A percentile compares a stretch with the other conserved stretches of the same genome.
Conservation (phyloP, 2,329 filamentous ascomycete genomes). For the Aotearoamyces nothofagi region DNA sequence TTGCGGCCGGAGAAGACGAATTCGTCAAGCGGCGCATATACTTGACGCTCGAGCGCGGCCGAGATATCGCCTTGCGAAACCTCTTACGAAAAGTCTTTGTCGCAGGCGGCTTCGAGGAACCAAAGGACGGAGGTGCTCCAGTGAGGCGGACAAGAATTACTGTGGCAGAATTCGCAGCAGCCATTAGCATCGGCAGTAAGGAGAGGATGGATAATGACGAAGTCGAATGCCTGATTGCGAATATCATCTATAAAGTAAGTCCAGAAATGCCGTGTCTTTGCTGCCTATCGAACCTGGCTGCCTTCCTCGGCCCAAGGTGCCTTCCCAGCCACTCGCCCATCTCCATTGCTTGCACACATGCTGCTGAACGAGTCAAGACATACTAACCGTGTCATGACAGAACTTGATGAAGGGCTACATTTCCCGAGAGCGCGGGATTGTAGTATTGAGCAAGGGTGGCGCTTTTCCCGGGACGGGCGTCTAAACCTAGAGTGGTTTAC, state of each 20-base stretch:
- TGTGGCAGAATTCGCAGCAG: constrained; percentile 71
- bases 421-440: constrained; percentile 72
- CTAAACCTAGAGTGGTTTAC: constrained; percentile 19
- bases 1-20: constrained; percentile 72
- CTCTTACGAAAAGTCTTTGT: constrained; percentile 85
- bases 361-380: too few species aligned
- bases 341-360: neutral
- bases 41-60: constrained; percentile 78
- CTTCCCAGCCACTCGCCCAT: neutral
- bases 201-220: constrained; percentile 71
- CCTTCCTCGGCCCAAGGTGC: constrained; percentile 6
- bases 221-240: constrained; percentile 87
- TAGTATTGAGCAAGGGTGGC: constrained; percentile 83
- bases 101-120: constrained; percentile 64
- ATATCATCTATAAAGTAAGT: constrained; percentile 94
- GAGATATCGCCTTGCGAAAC: constrained; percentile 85
- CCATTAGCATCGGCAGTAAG: constrained; percentile 56
- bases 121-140: constrained; percentile 51
- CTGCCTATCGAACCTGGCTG: constrained; percentile 1
- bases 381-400: too few species aligned
- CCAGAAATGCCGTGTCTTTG: constrained; percentile 1
- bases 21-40: constrained; percentile 92
- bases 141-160: constrained; percentile 65
- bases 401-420: constrained; percentile 89
- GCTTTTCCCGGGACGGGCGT: constrained; percentile 86